Percentiles rank a stretch among this genome's conserved stretches.
Evolutionary conservation across 768 basidiomycete species (phyloP).

Genomic region (Candolleomyces aberdarensis): DNA sequence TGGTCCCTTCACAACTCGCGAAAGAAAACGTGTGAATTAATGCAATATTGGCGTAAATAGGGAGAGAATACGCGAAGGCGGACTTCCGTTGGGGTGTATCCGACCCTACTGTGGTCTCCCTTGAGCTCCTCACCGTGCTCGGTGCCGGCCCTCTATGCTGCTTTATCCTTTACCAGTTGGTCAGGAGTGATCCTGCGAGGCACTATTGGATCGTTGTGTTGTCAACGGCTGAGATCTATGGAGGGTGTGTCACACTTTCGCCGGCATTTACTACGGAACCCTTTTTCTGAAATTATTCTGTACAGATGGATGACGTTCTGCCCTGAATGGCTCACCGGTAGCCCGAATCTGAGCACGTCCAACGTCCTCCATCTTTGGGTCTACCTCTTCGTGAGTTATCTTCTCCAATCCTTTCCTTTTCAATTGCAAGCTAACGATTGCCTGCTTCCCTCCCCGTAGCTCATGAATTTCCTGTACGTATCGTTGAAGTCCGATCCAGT

Average conservation of each 20-base stretch:
- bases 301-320: slow-evolving; percentile 93
- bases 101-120: slow-evolving; percentile 77
- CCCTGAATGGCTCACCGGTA: slow-evolving; percentile 81
- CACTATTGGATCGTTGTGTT: slow-evolving; percentile 82
- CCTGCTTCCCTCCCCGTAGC: slow-evolving; percentile 35
- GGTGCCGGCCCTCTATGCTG: slow-evolving; percentile 73
- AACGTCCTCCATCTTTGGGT: slow-evolving; percentile 76
- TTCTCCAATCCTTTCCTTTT: neutral
- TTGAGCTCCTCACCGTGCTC: slow-evolving; percentile 82
- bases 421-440: neutral
- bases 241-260: slow-evolving; percentile 48
- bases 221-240: slow-evolving; percentile 75
- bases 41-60: slow-evolving; percentile 28
- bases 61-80: slow-evolving; percentile 79
- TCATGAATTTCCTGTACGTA: slow-evolving; percentile 78
- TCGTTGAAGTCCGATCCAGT: neutral
- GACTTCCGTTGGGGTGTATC: slow-evolving; percentile 81
- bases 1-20: neutral
- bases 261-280: neutral
- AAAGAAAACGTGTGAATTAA: neutral
- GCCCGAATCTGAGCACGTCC: slow-evolving; percentile 66
- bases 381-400: slow-evolving; percentile 66
- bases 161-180: slow-evolving; percentile 66
- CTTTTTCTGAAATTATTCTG: too few relatives aligned
- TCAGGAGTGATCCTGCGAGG: slow-evolving; percentile 59